A percentile compares a stretch with the other conserved stretches of the same genome.
These are phyloP conservation scores for Corylus americana DNA, from an alignment of 306 rosid species.

Conservation along the genomic window DNA sequence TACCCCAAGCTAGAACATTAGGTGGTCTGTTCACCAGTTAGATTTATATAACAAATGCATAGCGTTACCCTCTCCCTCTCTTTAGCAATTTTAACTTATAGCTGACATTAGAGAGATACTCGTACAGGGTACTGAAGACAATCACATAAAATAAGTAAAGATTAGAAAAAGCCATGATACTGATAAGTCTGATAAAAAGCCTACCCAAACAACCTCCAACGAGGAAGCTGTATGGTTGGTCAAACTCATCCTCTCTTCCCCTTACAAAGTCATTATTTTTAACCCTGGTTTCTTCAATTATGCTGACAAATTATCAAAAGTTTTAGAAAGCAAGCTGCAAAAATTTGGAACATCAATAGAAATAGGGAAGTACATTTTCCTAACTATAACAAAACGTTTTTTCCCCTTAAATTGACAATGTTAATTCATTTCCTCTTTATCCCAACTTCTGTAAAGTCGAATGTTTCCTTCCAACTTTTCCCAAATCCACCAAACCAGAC, in stretches of 20 bases:
- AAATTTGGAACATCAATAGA: not conserved
- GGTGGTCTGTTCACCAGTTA: not conserved
- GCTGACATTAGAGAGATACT: not conserved
- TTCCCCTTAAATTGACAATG: too few species aligned
- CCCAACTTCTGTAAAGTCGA: not conserved
- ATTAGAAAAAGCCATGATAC: not conserved
- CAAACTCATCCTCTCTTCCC: too few species aligned
- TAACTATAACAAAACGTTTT: not conserved
- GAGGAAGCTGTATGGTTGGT: too few species aligned
- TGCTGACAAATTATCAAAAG: not conserved
- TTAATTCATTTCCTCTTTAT: not conserved
- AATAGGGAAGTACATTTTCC: not conserved
- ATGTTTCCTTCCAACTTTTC: not conserved
- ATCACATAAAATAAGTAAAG: not conserved
- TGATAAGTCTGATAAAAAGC: too few species aligned
- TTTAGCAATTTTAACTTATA: not conserved
- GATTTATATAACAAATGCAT: not conserved
- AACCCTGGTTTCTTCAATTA: not conserved
- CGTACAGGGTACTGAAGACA: not conserved
- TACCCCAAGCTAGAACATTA: not conserved
- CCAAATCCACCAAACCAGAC: not conserved
- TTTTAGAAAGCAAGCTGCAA: not conserved
- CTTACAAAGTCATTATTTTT: too few species aligned
- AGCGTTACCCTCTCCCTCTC: not conserved
- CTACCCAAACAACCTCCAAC: too few species aligned